These are phyloP conservation scores for Babesia ovis DNA, from an alignment of 169 alveolate genomes.

Conservation along the genomic window DNA sequence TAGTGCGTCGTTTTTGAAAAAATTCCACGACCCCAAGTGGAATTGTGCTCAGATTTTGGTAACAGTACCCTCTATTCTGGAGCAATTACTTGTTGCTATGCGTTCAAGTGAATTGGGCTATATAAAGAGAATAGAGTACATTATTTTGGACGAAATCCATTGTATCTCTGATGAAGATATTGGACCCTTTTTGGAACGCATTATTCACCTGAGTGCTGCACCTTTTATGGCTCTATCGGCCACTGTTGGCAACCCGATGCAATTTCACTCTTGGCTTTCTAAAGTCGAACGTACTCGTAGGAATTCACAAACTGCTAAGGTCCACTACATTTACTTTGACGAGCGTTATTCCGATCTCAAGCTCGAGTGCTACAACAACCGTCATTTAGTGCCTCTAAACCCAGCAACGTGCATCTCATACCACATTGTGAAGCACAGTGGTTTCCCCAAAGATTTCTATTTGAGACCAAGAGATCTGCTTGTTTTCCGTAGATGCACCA, in stretches of 20 bases:
- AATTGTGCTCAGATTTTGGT: conserved; percentile 85
- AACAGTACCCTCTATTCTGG: conserved; percentile 86
- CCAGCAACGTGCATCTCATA: conserved; percentile 72
- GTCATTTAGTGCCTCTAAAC: conserved; percentile 66
- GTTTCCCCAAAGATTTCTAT: conserved; percentile 59
- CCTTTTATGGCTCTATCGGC: conserved; percentile 92
- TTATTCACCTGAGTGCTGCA: conserved; percentile 85
- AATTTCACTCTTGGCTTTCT: conserved; percentile 81
- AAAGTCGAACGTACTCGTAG: conserved; percentile 57
- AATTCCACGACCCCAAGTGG: conserved; percentile 78
- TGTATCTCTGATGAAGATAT: conserved; percentile 81
- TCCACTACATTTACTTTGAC: conserved; percentile 78
- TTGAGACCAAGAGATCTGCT: conserved; percentile 43
- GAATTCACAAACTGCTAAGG: conserved; percentile 23
- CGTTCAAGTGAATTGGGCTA: conserved; percentile 72
- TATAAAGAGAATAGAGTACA: conserved; percentile 79
- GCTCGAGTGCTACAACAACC: conserved; percentile 67
- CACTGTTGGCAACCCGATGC: conserved; percentile 86
- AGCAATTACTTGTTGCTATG: conserved; percentile 81
- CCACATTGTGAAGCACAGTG: conserved; percentile 18
- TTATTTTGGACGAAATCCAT: conserved; percentile 89
- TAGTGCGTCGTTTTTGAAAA: conserved; percentile 68
- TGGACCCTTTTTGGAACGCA: conserved; percentile 74
- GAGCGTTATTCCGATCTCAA: conserved; percentile 84
- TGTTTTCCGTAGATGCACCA: conserved; percentile 4